phyloP scores from a whole-genome alignment of 1,284 basidiomycete genomes.

The Apiotrichum mycotoxinovorans region DNA sequence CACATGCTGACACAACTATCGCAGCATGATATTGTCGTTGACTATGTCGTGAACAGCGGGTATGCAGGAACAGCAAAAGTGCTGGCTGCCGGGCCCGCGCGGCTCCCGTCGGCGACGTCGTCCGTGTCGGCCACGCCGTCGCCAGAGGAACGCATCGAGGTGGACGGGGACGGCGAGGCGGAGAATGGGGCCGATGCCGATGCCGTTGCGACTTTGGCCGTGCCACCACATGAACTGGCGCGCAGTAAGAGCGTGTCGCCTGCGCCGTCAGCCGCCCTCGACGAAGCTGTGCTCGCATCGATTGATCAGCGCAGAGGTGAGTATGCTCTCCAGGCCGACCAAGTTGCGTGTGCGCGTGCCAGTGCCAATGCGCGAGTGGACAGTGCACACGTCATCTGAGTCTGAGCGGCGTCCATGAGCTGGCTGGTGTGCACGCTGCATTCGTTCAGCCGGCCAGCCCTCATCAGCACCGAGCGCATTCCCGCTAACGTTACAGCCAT shows the following conservation, averaged over 20 bases:
- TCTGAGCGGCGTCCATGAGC: no score
- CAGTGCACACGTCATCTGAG: not conserved
- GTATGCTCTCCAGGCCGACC: constrained; percentile 8
- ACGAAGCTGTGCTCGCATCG: constrained; percentile 20
- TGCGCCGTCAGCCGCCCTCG: constrained; percentile 11
- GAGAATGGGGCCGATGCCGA: not conserved
- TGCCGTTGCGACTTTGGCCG: not conserved
- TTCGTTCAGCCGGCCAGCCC: not conserved
- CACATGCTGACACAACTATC: no score
- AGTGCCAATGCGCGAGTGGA: no score
- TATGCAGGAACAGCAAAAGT: constrained; percentile 36
- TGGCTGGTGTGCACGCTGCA: no score
- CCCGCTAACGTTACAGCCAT: constrained; percentile 23
- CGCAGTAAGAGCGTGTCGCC: not conserved
- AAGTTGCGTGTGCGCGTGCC: not conserved
- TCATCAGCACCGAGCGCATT: no score
- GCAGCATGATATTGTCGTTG: constrained; percentile 46
- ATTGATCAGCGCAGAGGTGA: constrained; percentile 40
- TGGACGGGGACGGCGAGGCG: constrained; percentile 8
- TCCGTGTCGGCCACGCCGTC: constrained; percentile 10
- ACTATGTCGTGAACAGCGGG: constrained; percentile 40
- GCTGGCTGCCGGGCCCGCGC: constrained; percentile 11
- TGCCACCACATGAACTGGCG: not conserved
- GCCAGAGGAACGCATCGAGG: constrained; percentile 7
- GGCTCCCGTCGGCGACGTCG: not conserved